Conservation (phyloP, 1,284 basidiomycete genomes). For the Tausonia pullulans region DNA sequence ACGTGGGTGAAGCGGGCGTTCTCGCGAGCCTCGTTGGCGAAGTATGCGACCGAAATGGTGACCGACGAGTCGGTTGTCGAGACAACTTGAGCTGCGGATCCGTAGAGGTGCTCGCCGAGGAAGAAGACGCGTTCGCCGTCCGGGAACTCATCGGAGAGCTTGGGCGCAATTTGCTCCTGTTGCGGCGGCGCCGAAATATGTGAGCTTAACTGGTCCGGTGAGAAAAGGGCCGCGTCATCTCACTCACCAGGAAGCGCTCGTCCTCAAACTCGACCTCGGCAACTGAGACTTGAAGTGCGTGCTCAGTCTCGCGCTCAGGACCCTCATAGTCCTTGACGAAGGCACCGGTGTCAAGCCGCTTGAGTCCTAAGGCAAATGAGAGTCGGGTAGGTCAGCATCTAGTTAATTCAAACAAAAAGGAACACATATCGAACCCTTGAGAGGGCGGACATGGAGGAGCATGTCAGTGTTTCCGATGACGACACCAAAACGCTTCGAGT, state of each 20-base stretch:
- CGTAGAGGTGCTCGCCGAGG: constrained; percentile 84
- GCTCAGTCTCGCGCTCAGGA: constrained; percentile 65
- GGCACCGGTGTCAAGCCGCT: constrained; percentile 75
- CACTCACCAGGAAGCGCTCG: constrained; percentile 65
- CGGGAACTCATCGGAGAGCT: constrained; percentile 80
- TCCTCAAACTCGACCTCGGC: constrained; percentile 72
- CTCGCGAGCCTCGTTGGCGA: constrained; percentile 66
- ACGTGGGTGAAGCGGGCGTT: constrained; percentile 62
- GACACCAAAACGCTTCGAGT: constrained; percentile 83
- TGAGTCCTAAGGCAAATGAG: constrained; percentile 49
- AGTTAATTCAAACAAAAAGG: neutral
- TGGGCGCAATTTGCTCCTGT: constrained; percentile 55
- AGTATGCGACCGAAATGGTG: constrained; percentile 77
- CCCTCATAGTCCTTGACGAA: constrained; percentile 91
- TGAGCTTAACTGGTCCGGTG: neutral
- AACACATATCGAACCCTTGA: constrained; percentile 55
- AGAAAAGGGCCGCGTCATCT: neutral
- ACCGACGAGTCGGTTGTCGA: constrained; percentile 54
- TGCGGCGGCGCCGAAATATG: neutral
- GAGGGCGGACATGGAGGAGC: constrained; percentile 66
- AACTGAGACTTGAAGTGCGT: constrained; percentile 74
- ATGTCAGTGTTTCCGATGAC: constrained; percentile 71
- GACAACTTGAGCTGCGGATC: constrained; percentile 82
- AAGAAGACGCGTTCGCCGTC: constrained; percentile 87
- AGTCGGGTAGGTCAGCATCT: neutral